Base-by-base conservation (phyloP, 352 stramenopile species). In the Salisapilia sapeloensis region DNA sequence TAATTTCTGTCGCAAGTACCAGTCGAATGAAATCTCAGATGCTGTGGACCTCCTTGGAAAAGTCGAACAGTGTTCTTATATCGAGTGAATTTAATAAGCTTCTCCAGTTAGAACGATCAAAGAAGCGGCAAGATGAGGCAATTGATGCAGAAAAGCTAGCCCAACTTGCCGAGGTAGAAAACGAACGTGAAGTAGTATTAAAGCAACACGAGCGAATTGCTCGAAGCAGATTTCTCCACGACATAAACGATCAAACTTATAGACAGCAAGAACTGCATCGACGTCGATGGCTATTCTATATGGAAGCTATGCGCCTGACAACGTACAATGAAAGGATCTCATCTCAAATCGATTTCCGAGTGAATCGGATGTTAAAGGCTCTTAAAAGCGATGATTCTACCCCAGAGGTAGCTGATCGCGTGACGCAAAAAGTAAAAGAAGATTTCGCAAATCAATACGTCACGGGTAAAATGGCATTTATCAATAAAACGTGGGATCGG, bases 321-420 rank as follows among this genome's bases (percentile, higher is more conserved):
- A 79, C 65, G 0, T 86, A 86, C 48, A 81, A 79, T 24, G 61
- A 79, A 22, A 48, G 44, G 35, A 29, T 84, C 0, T 67, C 63
- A 4, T 53, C 60, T 3, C 60, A 84, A 18, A 57, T 86, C 15
- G 71, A 86, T 9, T 71, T 79, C 14, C 57, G 72, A 22, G 62
- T 75, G 4, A 50, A 78, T 24, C 55, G 71, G 0, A 53, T 53
- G 13, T 20, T 56, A 0, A 69, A 66, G 11, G 34, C 46, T 7
- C 13, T 62, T 0, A 38, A 24, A 6, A 16, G 8, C 5, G 15
- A 15, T 3, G 24, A 32, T 7, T 4, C 13, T 16, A 20, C 24
- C 3, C 21, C 19, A 10, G 12, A 28, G 3, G 40, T 46, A 1
- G 37, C 56, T 1, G 40, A 38, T n/a, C n/a, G n/a, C 0, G 35